Conservation (phyloP, 768 basidiomycete species). For the Ephemerocybe angulata region DNA sequence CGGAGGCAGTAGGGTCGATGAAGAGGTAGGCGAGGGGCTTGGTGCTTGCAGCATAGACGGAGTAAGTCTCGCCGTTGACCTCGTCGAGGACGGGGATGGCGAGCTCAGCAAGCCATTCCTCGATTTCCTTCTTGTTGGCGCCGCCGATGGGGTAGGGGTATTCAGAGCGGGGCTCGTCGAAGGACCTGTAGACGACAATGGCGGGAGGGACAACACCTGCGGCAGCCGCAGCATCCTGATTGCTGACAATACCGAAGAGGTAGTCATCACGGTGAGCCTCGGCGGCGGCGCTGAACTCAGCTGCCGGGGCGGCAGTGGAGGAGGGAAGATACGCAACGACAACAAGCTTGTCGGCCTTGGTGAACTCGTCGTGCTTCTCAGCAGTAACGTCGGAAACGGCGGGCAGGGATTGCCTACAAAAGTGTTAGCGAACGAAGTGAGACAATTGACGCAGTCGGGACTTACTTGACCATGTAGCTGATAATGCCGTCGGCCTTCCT, state of each 20-base stretch:
- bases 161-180: conserved; percentile 75
- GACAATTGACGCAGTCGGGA: conserved; percentile 6
- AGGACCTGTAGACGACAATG: conserved; percentile 87
- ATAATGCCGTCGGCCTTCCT: conserved; percentile 95
- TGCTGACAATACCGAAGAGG: conserved; percentile 85
- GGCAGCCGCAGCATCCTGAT: conserved; percentile 60
- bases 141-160: conserved; percentile 64
- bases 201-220: conserved; percentile 79
- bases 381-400: conserved; percentile 82
- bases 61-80: conserved; percentile 93
- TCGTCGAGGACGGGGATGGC: conserved; percentile 87
- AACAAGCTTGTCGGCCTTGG: conserved; percentile 85
- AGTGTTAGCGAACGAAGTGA: conserved; percentile 7
- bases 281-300: conserved; percentile 77
- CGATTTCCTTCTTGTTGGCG: conserved; percentile 57
- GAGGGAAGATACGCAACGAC: conserved; percentile 79
- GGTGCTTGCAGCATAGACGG: conserved; percentile 69
- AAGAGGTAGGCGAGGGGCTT: conserved; percentile 96
- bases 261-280: conserved; percentile 89
- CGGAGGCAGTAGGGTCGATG: conserved; percentile 71
- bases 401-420: conserved; percentile 78
- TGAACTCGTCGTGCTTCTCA: conserved; percentile 80
- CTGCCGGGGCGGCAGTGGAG: conserved; percentile 62
- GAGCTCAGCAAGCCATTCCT: conserved; percentile 77
- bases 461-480: conserved; percentile 94